Evolutionary conservation across 2,329 filamentous ascomycete species (phyloP), one percentile per base, ranked within the genome.

Genomic region (Aureobasidium subglaciale): DNA sequence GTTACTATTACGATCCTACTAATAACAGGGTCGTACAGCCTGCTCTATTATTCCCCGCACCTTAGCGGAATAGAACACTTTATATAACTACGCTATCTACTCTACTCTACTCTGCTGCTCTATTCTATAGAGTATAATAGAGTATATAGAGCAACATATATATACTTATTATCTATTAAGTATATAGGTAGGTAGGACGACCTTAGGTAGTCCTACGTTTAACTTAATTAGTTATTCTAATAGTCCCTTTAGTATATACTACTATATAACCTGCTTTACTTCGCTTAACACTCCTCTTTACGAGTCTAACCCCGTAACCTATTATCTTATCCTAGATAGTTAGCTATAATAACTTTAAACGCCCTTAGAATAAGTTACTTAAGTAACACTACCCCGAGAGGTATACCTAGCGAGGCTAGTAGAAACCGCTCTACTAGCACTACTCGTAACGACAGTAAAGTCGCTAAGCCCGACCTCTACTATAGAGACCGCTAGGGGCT

Each of bases 121-220:
- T 46, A 25, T 25, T 46, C 43, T 35, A 48, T 29, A 29, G 25
- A 43, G 22, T n/a, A 43, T 6, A 29, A 29, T 25, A 34, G 29
- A 48, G 43, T 16, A 35, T 35, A 48, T 29, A 34, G 29, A 48
- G 43, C 29, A 48, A 35, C 9, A 48, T 48, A 18, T 16, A 49
- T 49, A 37, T 20, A 49, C 45, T 49, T 20, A 34, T 48, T 34
- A 49, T 49, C 30, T 49, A 49, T 37, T 22, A 38, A 50, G 32
- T 38, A 50, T 30, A 50, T 38, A 50, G 32, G 32, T 29, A 50
- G 46, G 32, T 22, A 50, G 32, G 20, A 16, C 20, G 3, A 9
- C 24, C 6, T 8, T 38, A 50, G 34, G 46, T 11, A 15, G 34
- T 50, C 15, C 46, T 50, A 11, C 32, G 32, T 27, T 50, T 18